phyloP scores from a whole-genome alignment of 139 green algal species.

The Chlamydomonas sp. region DNA sequence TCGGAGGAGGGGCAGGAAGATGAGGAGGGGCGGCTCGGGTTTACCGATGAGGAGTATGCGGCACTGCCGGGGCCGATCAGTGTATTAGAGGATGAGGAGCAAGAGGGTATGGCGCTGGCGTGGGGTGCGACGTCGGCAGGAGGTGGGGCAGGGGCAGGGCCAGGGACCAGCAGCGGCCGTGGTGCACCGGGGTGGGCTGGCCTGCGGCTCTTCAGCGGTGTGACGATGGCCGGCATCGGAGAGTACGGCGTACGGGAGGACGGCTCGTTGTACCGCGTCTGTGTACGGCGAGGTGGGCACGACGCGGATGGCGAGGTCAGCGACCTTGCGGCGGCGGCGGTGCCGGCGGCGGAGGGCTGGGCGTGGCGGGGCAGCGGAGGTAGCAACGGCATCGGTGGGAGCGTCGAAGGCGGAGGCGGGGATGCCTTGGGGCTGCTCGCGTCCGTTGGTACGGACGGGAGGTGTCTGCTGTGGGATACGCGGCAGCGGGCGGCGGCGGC shows the following conservation, averaged over 20 bases:
- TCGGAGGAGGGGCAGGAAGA: not conserved
- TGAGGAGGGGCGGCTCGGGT: not conserved
- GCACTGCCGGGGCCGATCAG: not conserved
- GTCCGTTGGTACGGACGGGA: constrained; percentile 17
- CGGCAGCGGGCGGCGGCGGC: not conserved
- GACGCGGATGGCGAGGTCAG: not conserved
- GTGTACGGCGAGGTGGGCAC: constrained; percentile 5
- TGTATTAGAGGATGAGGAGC: not conserved
- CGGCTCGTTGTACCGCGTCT: constrained; percentile 10
- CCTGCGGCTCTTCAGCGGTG: constrained; percentile 26
- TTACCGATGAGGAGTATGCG: not conserved
- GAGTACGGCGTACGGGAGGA: constrained; percentile 27
- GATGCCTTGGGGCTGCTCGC: not conserved
- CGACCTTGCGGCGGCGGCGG: constrained; percentile 4
- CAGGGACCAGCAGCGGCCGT: not conserved
- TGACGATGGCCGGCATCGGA: not conserved
- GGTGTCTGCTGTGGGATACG: constrained; percentile 24
- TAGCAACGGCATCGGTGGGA: no score
- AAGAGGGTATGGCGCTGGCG: constrained; percentile 11
- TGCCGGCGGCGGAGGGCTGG: not conserved
- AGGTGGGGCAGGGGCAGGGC: not conserved
- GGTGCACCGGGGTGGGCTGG: not conserved
- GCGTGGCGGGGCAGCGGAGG: no score
- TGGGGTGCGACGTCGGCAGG: not conserved
- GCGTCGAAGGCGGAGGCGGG: not conserved